phyloP scores from a whole-genome alignment of 345 rosid species.

The Populus tremula region DNA sequence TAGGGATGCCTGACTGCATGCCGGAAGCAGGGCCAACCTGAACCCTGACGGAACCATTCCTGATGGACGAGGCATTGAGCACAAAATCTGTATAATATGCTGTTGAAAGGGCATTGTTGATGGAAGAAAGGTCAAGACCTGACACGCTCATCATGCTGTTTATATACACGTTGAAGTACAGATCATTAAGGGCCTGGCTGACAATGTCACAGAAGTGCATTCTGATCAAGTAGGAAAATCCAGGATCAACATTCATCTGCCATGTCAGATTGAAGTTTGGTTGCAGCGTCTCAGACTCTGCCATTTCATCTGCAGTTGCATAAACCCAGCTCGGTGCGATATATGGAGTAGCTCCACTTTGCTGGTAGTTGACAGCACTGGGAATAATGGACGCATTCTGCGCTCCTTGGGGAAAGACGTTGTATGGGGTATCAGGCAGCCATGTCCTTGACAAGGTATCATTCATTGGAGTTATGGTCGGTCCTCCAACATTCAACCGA shows the following conservation, averaged over 20 bases:
- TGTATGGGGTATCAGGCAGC: slow-evolving; percentile 51
- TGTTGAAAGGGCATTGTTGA: slow-evolving; percentile 42
- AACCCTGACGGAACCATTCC: slow-evolving; percentile 48
- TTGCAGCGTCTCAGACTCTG: slow-evolving; percentile 38
- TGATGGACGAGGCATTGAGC: slow-evolving; percentile 44
- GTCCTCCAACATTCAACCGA: slow-evolving; percentile 76
- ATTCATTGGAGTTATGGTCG: slow-evolving; percentile 37
- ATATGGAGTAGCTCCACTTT: slow-evolving; percentile 40
- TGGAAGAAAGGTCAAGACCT: slow-evolving; percentile 51
- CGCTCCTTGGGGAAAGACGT: slow-evolving; percentile 57
- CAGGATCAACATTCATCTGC: slow-evolving; percentile 53
- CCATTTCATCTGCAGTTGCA: slow-evolving; percentile 51
- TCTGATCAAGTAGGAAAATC: slow-evolving; percentile 60
- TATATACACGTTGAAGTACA: slow-evolving; percentile 61
- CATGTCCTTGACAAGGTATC: slow-evolving; percentile 72
- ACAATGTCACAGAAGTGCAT: slow-evolving; percentile 81
- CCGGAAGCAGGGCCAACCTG: slow-evolving; percentile 59
- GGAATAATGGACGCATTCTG: slow-evolving; percentile 33
- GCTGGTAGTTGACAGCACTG: slow-evolving; percentile 38
- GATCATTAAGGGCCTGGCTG: slow-evolving; percentile 57
- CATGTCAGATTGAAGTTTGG: slow-evolving; percentile 80
- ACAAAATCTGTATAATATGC: slow-evolving; percentile 61
- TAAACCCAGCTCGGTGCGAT: slow-evolving; percentile 65
- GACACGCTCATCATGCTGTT: slow-evolving; percentile 46
- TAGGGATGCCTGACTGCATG: slow-evolving; percentile 33